Conservation (phyloP, 768 basidiomycete genomes). For the Lactifluus hygrophoroides region DNA sequence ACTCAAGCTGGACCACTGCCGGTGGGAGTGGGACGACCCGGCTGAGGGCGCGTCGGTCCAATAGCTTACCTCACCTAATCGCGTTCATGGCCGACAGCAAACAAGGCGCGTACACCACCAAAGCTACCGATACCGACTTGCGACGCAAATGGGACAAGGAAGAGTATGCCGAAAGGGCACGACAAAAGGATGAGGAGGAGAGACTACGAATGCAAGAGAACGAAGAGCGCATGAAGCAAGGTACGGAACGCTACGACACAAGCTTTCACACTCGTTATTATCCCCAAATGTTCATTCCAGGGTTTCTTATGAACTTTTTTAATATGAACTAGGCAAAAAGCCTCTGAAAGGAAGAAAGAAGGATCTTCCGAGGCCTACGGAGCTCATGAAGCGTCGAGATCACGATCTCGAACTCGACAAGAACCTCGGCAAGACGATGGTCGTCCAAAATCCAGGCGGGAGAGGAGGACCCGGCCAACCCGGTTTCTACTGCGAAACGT, state of each 20-base stretch:
- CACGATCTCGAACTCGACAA: constrained; percentile 83
- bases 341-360: constrained; percentile 60
- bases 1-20: too few relatives aligned
- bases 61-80: not conserved
- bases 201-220: constrained; percentile 30
- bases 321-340: constrained; percentile 87
- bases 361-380: constrained; percentile 88
- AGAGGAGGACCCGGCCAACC: constrained; percentile 87
- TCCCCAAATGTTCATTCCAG: too few relatives aligned
- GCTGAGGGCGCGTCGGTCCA: too few relatives aligned
- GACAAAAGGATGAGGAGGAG: constrained; percentile 33
- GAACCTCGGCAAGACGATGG: constrained; percentile 91
- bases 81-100: constrained; percentile 18
- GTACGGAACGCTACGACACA: constrained; percentile 31
- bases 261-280: too few relatives aligned
- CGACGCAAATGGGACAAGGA: constrained; percentile 42
- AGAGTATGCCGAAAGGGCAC: constrained; percentile 35
- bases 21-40: too few relatives aligned
- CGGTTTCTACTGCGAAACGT: constrained; percentile 90
- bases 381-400: constrained; percentile 86
- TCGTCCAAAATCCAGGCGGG: constrained; percentile 77
- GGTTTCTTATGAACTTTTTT: too few relatives aligned
- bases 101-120: constrained; percentile 20
- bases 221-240: constrained; percentile 62
- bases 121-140: constrained; percentile 22